Evolutionary conservation across 164 flowering plant species (phyloP).

Genomic region (Vitis cinerea): DNA sequence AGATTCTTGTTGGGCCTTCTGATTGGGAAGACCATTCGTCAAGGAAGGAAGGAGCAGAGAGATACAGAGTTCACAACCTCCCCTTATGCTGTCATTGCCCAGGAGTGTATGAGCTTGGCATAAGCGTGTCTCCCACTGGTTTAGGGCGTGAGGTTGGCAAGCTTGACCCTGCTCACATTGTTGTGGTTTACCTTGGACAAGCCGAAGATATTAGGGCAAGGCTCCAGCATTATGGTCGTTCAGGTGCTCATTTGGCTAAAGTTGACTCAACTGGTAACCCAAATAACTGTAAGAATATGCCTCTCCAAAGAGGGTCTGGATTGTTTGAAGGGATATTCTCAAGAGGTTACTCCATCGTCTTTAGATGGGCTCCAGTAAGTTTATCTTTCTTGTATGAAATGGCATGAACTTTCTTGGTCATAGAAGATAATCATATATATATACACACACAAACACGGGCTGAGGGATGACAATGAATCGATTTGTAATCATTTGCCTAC

Average conservation of each 20-base stretch:
- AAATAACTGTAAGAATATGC: conserved; percentile 5
- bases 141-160: conserved; percentile 37
- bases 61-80: conserved; percentile 69
- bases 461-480: neutral
- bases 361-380: conserved; percentile 91
- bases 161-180: conserved; percentile 34
- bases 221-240: conserved; percentile 72
- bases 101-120: conserved; percentile 83
- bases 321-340: conserved; percentile 66
- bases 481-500: neutral
- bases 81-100: conserved; percentile 50
- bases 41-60: conserved; percentile 74
- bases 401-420: conserved; percentile 3
- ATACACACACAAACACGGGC: neutral
- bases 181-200: conserved; percentile 77
- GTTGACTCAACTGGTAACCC: conserved; percentile 24
- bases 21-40: conserved; percentile 73
- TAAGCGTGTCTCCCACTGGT: conserved; percentile 26
- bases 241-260: conserved; percentile 76
- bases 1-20: conserved; percentile 76
- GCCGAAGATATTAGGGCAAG: conserved; percentile 69
- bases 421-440: too few species aligned
- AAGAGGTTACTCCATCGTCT: conserved; percentile 63
- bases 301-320: conserved; percentile 35
- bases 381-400: neutral